phyloP scores from a whole-genome alignment of 139 green algal species.

The Picochlorum sp. region DNA sequence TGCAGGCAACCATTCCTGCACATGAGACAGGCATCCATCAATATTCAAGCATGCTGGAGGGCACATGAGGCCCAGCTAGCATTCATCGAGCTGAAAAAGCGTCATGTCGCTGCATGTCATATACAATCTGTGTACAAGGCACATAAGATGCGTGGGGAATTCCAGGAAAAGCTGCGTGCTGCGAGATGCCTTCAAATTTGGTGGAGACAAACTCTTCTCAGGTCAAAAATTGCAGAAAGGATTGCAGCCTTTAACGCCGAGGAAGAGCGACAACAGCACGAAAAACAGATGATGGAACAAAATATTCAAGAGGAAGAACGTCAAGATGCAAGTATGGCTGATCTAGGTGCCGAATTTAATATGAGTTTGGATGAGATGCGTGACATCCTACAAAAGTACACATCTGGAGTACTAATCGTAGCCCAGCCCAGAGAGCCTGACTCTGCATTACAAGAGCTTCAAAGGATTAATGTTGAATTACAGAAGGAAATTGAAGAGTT shows the following conservation, averaged over 20 bases:
- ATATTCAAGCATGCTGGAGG: constrained; percentile 36
- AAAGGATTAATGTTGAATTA: constrained; percentile 18
- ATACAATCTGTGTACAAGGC: constrained; percentile 39
- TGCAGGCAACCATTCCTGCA: constrained; percentile 24
- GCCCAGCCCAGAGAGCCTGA: constrained; percentile 13
- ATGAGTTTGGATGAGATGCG: neutral
- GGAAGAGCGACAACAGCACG: neutral
- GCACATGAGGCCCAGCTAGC: constrained; percentile 12
- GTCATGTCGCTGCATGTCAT: constrained; percentile 28
- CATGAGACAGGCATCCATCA: constrained; percentile 13
- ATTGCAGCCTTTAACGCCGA: neutral
- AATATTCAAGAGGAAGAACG: neutral
- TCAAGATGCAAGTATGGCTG: neutral
- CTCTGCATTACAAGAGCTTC: neutral
- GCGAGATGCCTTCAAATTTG: constrained; percentile 43
- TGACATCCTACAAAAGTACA: constrained; percentile 15
- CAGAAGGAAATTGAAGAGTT: constrained; percentile 31
- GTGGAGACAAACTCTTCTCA: constrained; percentile 18
- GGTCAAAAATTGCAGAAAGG: neutral
- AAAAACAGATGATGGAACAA: neutral
- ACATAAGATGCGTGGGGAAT: neutral
- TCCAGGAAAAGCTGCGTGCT: constrained; percentile 6
- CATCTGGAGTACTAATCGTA: constrained; percentile 20
- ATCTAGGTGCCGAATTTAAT: constrained; percentile 4
- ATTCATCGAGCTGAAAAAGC: constrained; percentile 22